Conservation (phyloP, 2,329 filamentous ascomycete species). For the Zasmidium angulare region DNA sequence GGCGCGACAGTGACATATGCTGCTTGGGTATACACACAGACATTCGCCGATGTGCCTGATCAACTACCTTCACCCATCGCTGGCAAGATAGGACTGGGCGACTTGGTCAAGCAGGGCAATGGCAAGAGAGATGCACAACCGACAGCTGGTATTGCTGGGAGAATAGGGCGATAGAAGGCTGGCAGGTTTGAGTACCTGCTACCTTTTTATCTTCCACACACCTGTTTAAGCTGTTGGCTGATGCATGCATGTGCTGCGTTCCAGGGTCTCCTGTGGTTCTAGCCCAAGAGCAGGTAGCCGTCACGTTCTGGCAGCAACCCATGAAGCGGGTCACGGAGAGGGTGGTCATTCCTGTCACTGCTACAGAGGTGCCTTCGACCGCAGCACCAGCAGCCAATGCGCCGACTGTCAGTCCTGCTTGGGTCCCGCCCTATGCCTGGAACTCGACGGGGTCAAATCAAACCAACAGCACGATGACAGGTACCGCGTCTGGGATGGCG, state of each 20-base stretch:
- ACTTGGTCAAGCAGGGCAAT: constrained; percentile 6
- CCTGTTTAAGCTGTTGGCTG: background rate
- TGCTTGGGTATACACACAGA: constrained; percentile 32
- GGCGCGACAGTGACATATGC: constrained; percentile 24
- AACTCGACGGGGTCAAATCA: background rate
- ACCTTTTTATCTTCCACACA: background rate
- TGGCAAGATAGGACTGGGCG: constrained; percentile 33
- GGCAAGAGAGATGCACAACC: constrained; percentile 9
- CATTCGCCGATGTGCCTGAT: constrained; percentile 30
- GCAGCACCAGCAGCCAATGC: background rate
- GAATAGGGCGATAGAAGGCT: constrained; percentile 4
- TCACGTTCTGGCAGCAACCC: constrained; percentile 22
- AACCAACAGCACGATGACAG: background rate
- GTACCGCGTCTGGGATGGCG: background rate
- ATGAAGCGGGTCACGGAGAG: constrained; percentile 17
- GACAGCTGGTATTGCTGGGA: constrained; percentile 7
- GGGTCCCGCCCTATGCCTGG: background rate
- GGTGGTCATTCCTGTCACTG: constrained; percentile 7
- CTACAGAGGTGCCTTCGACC: background rate
- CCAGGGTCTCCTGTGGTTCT: constrained; percentile 16
- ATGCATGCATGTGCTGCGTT: background rate
- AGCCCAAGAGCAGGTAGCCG: constrained; percentile 19
- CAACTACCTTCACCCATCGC: constrained; percentile 26
- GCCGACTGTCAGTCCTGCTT: background rate
- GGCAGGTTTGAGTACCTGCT: background rate